Base-by-base conservation (phyloP, 345 rosid genomes). In the Gossypium bickii region DNA sequence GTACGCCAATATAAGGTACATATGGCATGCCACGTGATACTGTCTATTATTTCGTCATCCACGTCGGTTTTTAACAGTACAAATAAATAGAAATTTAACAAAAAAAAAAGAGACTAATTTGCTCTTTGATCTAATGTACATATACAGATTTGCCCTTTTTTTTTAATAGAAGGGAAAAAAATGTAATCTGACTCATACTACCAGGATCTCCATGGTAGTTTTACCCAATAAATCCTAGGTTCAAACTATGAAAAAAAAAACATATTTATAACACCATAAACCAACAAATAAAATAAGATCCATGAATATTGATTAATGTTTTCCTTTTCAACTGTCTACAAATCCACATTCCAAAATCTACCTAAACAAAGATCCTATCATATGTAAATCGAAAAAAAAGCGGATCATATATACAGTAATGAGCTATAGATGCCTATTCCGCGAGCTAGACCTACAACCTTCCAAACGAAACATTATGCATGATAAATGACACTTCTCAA, bases 291-390 rank as follows among this genome's bases (percentile, higher is more conserved):
- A 59, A 20, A 24, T 59, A 18, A 59, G 29, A 60, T 27, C 11
- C 43, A 34, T 63, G 47, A 63, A 41, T 11, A 41, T n/a, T 41
- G 49, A 45, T 45, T 44, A 12, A 65, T 44, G 70, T 43, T 44
- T 65, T 64, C 49, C 27, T 41, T 41, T 63, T 17, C 48, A 17
- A 38, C 47, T 34, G 24, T 17, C 15, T 64, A 64, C 48, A 64
- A 34, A n/a, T 41, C 25, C 51, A 64, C 27, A 44, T 18, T 65
- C 44, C 10, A 5, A 6, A 43, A 65, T 18, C 52, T 44, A 65
- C 29, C 52, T 44, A 65, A 43, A 44, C 29, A 65, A 34, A 65
- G 70, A 65, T 65, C 24, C 45, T 65, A 18, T 43, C 70, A 43
- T 20, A 16, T n/a, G 16, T 18, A 44, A 44, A 65, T 65, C 20